Evolutionary conservation across 106 monocot genomes (phyloP), one percentile per base, ranked within the genome.

Genomic region (Narthecium ossifragum): DNA sequence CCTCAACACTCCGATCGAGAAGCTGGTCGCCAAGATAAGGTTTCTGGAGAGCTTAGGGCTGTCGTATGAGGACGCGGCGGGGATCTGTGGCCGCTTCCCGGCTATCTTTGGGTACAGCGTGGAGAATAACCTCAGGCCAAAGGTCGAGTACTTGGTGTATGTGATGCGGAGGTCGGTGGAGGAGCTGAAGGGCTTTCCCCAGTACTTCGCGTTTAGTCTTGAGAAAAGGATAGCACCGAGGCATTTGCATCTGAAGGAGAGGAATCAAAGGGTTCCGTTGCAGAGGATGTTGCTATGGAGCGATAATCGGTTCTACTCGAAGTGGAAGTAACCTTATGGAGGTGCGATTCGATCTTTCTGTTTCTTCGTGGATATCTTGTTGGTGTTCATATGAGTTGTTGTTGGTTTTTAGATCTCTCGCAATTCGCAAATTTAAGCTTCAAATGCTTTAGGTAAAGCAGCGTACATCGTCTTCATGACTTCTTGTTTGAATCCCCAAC

Each of bases 111-210:
- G 85, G 34, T 80, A 80, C 54, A 77, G 85, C 46, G 59, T 55
- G 48, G 73, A 73, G 72, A 70, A 69, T 45, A 85, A 85, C 46
- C 51, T 85, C 39, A 72, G 70, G 67, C 80, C 84, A 20, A 79
- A 84, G 72, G 30, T 84, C 46, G 75, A 84, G 20, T 79, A 75
- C 62, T 64, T 75, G 47, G 55, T 67, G 26, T 33, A 66, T 40
- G 65, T 72, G 60, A 84, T 84, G 84, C 34, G 40, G 53, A 65
- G 72, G 75, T 23, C 60, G 26, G 21, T 79, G 46, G 55, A 47
- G 55, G 79, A 84, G 69, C 46, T 79, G 68, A 67, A 50, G 68
- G 30, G 29, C 46, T 84, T 84, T 23, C 78, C 74, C 21, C 68
- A 71, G 54, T 83, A 54, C 67, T 78, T 78, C 33, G 78, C 55